Conservation (phyloP, 225 moss, liverwort and hornwort genomes). For the Lunularia cruciata region DNA sequence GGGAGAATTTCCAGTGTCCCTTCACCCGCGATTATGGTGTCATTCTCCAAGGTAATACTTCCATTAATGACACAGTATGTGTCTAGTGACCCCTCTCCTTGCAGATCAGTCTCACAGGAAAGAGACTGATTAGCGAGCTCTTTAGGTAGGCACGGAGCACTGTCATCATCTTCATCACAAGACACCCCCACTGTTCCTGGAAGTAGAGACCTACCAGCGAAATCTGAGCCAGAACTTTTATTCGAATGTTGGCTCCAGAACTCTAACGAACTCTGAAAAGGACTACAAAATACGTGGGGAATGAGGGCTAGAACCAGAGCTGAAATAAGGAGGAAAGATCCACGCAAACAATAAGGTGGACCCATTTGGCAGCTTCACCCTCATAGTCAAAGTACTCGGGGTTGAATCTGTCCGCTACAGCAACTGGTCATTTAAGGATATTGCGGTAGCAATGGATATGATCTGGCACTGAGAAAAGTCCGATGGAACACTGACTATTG, state of each 20-base stretch:
- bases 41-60: constrained; percentile 44
- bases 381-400: constrained; percentile 58
- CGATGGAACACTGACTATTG: neutral
- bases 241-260: constrained; percentile 35
- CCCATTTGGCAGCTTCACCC: constrained; percentile 70
- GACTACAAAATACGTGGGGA: constrained; percentile 29
- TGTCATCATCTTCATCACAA: constrained; percentile 18
- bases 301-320: constrained; percentile 36
- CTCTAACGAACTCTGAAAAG: constrained; percentile 29
- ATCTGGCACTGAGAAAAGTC: neutral
- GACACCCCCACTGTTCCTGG: neutral
- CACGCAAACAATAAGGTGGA: constrained; percentile 51
- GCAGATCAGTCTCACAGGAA: constrained; percentile 71
- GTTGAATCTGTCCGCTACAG: neutral
- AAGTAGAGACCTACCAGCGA: constrained; percentile 11
- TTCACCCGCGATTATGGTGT: constrained; percentile 51
- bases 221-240: constrained; percentile 11
- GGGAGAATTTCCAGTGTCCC: constrained; percentile 66
- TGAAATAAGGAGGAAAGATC: constrained; percentile 38
- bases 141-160: constrained; percentile 17
- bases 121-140: constrained; percentile 45
- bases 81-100: constrained; percentile 68
- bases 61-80: constrained; percentile 50
- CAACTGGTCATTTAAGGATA: neutral
- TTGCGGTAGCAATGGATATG: neutral